These are phyloP conservation scores for Trichoderma koningiopsis DNA, from an alignment of 2,329 filamentous ascomycete species.

Conservation along the genomic window DNA sequence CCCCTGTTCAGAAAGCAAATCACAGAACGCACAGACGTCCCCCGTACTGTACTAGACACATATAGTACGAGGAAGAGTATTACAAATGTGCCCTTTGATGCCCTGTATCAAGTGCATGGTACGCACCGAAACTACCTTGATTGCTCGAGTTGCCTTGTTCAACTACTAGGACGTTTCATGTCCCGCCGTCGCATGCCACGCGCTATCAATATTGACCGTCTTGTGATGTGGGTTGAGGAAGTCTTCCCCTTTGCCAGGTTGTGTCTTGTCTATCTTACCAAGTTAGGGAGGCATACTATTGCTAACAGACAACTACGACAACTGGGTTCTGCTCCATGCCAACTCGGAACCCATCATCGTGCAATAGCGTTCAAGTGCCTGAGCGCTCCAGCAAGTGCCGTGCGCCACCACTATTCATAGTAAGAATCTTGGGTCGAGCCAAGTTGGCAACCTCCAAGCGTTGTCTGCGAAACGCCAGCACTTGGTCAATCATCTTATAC, in stretches of 20 bases:
- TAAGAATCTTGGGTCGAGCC: neutral
- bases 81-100: neutral
- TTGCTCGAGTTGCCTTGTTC: neutral
- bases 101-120: conserved; percentile 2
- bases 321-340: neutral
- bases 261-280: neutral
- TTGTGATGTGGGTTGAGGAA: neutral
- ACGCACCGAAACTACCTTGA: neutral
- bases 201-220: neutral
- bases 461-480: neutral
- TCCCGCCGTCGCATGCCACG: conserved; percentile 1
- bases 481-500: neutral
- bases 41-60: neutral
- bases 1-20: neutral
- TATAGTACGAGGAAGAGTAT: neutral
- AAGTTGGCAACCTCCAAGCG: neutral
- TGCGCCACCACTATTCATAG: neutral
- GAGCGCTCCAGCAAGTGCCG: neutral
- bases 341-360: neutral
- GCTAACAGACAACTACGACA: neutral
- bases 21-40: conserved; percentile 12
- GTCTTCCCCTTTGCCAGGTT: neutral
- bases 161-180: conserved; percentile 15
- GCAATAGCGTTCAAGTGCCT: neutral
- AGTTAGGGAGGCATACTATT: neutral